These are phyloP conservation scores for Carex sylvatica DNA, from an alignment of 202 grass and related monocot genomes.

Conservation along the genomic window DNA sequence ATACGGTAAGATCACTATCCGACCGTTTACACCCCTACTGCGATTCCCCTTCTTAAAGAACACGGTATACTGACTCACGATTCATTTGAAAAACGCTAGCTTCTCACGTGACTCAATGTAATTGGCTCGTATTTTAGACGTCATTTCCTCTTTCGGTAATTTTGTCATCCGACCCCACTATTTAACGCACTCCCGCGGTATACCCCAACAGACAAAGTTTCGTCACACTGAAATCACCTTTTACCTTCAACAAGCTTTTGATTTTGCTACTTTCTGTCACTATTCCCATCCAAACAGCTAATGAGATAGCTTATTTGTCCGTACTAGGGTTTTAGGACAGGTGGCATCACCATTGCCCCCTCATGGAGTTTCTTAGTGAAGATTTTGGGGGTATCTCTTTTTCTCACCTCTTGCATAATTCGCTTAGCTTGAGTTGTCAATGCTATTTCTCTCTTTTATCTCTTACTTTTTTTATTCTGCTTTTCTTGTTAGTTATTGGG, in stretches of 20 bases:
- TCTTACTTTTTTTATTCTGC: background rate
- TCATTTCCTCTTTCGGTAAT: background rate
- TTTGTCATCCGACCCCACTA: background rate
- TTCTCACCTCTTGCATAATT: background rate
- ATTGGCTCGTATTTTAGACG: background rate
- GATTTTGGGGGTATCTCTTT: background rate
- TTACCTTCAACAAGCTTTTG: background rate
- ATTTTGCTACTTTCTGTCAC: slow-evolving; percentile 1
- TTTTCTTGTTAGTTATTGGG: background rate
- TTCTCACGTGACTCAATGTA: background rate
- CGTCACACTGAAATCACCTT: background rate
- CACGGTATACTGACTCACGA: background rate
- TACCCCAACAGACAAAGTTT: background rate
- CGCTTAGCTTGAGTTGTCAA: background rate
- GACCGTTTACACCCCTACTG: too few species aligned
- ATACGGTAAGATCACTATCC: too few species aligned
- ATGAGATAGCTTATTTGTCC: background rate
- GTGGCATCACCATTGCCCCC: background rate
- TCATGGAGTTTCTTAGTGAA: background rate
- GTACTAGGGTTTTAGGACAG: slow-evolving; percentile 16
- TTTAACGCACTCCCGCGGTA: background rate
- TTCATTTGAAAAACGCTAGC: background rate
- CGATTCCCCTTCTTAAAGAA: background rate
- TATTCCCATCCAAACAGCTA: background rate
- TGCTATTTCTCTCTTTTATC: background rate